Percentiles rank a stretch among this genome's conserved stretches.
phyloP scores from a whole-genome alignment of 2,329 filamentous ascomycete species.

The Penicillium sp. region DNA sequence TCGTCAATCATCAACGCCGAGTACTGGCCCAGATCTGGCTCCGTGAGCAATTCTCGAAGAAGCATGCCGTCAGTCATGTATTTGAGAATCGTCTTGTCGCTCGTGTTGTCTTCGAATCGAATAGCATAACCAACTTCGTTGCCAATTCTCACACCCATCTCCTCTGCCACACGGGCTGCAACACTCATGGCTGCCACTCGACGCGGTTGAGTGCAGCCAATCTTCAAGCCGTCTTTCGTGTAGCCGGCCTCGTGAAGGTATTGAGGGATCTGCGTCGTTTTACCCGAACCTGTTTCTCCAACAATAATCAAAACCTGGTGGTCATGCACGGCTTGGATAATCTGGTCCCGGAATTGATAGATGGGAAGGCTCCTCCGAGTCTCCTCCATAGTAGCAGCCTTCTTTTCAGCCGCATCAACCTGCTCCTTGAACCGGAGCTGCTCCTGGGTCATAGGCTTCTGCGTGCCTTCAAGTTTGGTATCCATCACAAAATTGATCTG shows the following conservation, averaged over 20 bases:
- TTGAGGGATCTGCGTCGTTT: conserved; percentile 92
- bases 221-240: conserved; percentile 75
- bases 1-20: conserved; percentile 94
- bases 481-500: conserved; percentile 82
- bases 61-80: conserved; percentile 99
- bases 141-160: conserved; percentile 84
- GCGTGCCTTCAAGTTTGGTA: conserved; percentile 65
- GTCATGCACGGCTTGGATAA: conserved; percentile 78
- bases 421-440: conserved; percentile 74
- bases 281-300: conserved; percentile 90
- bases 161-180: conserved; percentile 90
- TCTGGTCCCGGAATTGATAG: conserved; percentile 78
- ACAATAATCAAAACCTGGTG: conserved; percentile 89
- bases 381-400: conserved; percentile 82
- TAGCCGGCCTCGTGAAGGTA: conserved; percentile 90
- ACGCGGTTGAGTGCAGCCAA: conserved; percentile 90
- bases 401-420: conserved; percentile 82
- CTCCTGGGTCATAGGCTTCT: conserved; percentile 68
- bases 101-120: conserved; percentile 88
- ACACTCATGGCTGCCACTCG: conserved; percentile 97
- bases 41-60: conserved; percentile 80
- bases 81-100: conserved; percentile 84
- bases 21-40: conserved; percentile 77
- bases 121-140: conserved; percentile 93
- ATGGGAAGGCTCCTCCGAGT: conserved; percentile 87